Evolutionary conservation across 208 protist genomes (phyloP), one percentile per base, ranked within the genome.

Genomic region (Leishmania braziliensis): DNA sequence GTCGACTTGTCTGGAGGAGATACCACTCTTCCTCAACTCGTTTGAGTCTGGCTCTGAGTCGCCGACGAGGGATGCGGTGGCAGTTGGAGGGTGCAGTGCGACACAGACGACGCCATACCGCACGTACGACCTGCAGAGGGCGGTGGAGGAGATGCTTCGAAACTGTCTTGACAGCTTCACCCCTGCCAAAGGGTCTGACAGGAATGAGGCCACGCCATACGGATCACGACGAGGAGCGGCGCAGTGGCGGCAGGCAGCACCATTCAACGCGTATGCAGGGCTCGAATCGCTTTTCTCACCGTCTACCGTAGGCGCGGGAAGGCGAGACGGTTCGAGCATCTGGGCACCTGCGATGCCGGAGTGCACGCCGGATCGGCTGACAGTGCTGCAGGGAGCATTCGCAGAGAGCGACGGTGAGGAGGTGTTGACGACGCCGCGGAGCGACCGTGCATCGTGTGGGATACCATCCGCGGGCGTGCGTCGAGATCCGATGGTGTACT

Each of bases 341-440:
- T 85, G 81, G 81, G 76, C 75, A 20, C 75, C 56, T 3, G 75
- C 18, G 79, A 66, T 20, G 72, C 69, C 50, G 43, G 77, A 63
- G 1, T 39, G 33, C 46, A 81, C 82, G 33, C 82, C 82, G 26
- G 82, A 79, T n/a, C 77, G 65, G n/a, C 23, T 81, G 53, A 76
- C 76, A 14, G 36, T 81, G 51, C 81, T 56, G 60, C 80, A 77
- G 48, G 75, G 70, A 18, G 76, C 83, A 10, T 83, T 91, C 33
- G 68, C 83, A 18, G 90, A 93, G 77, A 93, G 83, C 77, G 90
- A 93, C 16, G 84, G 81, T 33, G 86, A 89, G 26, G 87, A 85
- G n/a, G 43, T n/a, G 26, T 20, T n/a, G 8, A 60, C 33, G 10
- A 65, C 82, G 33, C 82, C 72, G 51, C 54, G 62, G 46, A 78